Evolutionary conservation across 768 basidiomycete species (phyloP), one percentile per base, ranked within the genome.

Genomic region (Infundibulicybe gibba): DNA sequence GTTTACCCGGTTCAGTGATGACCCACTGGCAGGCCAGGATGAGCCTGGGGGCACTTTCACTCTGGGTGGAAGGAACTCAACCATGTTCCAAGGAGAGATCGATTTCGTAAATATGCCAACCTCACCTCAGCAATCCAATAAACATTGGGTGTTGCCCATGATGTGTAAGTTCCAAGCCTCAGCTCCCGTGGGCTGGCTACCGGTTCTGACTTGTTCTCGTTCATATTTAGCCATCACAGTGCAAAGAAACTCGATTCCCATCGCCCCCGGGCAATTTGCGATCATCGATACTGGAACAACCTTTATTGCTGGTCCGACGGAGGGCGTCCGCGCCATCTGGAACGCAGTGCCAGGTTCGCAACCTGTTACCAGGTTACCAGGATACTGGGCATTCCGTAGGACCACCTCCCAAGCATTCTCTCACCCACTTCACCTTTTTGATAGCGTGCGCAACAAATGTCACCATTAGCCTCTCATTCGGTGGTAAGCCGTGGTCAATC

Each of bases 281-380:
- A 94, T 93, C 8, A 97, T 98, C 49, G 95, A 98, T 59, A 97
- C 94, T 1, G 94, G 94, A 17, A 97, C 95, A 0, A 95, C 94
- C 2, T 77, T 98, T 47, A 88, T 99, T 48, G 94, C 89, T 17
- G 95, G 85, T 0, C 94, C 97, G 0, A 64, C 80, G 0, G 61
- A 52, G 1, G 76, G 81, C 37, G 81, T 90, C 6, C 48, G 63
- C 16, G 63, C n/a, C n/a, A n/a, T n/a, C n/a, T n/a, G n/a, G n/a
- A n/a, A n/a, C n/a, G n/a, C n/a, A n/a, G n/a, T n/a, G n/a, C n/a
- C n/a, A n/a, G n/a, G n/a, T n/a, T n/a, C n/a, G n/a, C n/a, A n/a
- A n/a, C n/a, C n/a, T n/a, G n/a, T n/a, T n/a, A n/a, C n/a, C n/a
- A n/a, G n/a, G n/a, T n/a, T n/a, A n/a, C n/a, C n/a, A n/a, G n/a